Evolutionary conservation across 805 yeast species (phyloP).

Genomic region (Vanderwaltozyma yarrowii): DNA sequence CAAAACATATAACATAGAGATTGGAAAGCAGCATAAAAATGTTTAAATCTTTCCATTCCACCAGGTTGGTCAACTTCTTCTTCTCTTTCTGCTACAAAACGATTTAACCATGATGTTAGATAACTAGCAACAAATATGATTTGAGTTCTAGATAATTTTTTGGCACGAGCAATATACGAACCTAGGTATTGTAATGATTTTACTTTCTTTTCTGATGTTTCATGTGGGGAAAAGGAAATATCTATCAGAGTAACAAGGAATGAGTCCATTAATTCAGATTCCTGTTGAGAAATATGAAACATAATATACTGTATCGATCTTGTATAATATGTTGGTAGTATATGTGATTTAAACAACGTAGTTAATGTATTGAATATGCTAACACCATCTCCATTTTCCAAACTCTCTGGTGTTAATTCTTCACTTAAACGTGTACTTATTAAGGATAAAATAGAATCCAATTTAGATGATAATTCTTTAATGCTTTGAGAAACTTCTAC

Average conservation of each 20-base stretch:
- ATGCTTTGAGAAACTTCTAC: slow-evolving; percentile 39
- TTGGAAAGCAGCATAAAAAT: slow-evolving; percentile 86
- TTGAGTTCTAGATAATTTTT: slow-evolving; percentile 58
- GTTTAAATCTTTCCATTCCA: slow-evolving; percentile 86
- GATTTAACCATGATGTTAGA: slow-evolving; percentile 72
- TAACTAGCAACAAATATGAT: slow-evolving; percentile 74
- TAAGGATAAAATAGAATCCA: slow-evolving; percentile 57
- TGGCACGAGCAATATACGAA: slow-evolving; percentile 83
- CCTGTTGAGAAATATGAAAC: slow-evolving; percentile 73
- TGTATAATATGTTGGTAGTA: slow-evolving; percentile 87
- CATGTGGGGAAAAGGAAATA: slow-evolving; percentile 61
- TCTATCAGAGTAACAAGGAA: slow-evolving; percentile 75
- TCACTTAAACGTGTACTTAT: slow-evolving; percentile 43
- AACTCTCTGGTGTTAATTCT: slow-evolving; percentile 40
- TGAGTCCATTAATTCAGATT: slow-evolving; percentile 75
- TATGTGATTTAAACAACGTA: slow-evolving; percentile 67
- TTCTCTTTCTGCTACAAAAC: slow-evolving; percentile 78
- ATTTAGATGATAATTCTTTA: slow-evolving; percentile 47
- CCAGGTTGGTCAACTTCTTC: slow-evolving; percentile 55
- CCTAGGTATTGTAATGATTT: slow-evolving; percentile 89
- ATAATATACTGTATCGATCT: slow-evolving; percentile 76
- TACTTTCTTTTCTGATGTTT: slow-evolving; percentile 62
- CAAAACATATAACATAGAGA: slow-evolving; percentile 86
- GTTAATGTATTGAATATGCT: slow-evolving; percentile 62
- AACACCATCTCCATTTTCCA: slow-evolving; percentile 56